These are phyloP conservation scores for Erodium maritimum DNA, from an alignment of 345 rosid species.

Conservation along the genomic window DNA sequence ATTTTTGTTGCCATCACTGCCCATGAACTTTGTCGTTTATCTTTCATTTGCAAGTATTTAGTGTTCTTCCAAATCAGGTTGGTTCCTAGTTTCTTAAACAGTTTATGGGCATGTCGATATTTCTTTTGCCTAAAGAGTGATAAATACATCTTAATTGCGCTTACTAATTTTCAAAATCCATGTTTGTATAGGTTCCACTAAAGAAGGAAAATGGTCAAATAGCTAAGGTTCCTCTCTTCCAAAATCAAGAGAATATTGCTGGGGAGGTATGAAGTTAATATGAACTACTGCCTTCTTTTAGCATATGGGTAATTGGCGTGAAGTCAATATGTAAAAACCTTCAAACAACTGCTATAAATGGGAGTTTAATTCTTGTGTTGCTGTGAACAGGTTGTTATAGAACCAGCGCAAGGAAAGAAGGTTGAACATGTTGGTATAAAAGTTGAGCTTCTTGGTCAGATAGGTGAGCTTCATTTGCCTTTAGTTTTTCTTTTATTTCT, in stretches of 20 bases:
- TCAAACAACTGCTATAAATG: neutral
- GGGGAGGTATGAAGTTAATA: slow-evolving; percentile 29
- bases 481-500: neutral
- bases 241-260: slow-evolving; percentile 42
- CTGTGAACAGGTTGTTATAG: slow-evolving; percentile 48
- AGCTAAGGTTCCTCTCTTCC: slow-evolving; percentile 37
- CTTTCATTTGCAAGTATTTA: neutral
- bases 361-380: neutral
- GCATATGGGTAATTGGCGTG: neutral
- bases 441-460: slow-evolving; percentile 96
- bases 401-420: slow-evolving; percentile 83
- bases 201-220: slow-evolving; percentile 49
- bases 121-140: neutral
- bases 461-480: slow-evolving; percentile 34
- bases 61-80: neutral
- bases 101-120: neutral
- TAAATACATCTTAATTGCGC: neutral
- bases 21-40: neutral
- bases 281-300: slow-evolving; percentile 2
- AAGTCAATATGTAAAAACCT: neutral
- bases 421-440: slow-evolving; percentile 90
- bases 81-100: neutral
- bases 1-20: neutral
- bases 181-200: slow-evolving; percentile 26
- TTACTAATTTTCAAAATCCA: neutral